phyloP scores from a whole-genome alignment of 176 grass and related monocot genomes.

The Cymbopogon citratus region DNA sequence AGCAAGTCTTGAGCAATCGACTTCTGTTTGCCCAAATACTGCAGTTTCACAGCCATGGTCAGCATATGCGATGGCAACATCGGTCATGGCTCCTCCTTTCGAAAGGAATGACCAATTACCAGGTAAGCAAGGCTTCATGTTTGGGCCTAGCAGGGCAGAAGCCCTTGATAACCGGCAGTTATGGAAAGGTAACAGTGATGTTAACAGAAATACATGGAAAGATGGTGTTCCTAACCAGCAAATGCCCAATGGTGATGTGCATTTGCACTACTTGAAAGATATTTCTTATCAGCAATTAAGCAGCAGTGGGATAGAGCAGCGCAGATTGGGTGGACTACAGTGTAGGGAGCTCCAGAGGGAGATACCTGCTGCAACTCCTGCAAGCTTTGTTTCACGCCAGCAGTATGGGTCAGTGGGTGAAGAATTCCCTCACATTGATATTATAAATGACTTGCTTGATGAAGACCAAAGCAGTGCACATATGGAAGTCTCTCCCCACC shows the following conservation, averaged over 20 bases:
- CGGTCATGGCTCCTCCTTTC: conserved; percentile 34
- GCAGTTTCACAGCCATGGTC: conserved; percentile 25
- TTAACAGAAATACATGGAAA: conserved; percentile 37
- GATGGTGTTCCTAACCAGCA: conserved; percentile 37
- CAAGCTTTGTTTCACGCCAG: conserved; percentile 34
- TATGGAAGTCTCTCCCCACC: conserved; percentile 30
- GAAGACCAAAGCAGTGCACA: conserved; percentile 56
- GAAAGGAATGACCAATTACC: conserved; percentile 33
- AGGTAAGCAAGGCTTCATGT: conserved; percentile 40
- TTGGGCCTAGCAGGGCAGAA: conserved; percentile 41
- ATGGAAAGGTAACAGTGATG: conserved; percentile 42
- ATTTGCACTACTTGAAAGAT: conserved; percentile 9
- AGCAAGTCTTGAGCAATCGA: conserved; percentile 37
- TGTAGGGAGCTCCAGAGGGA: conserved; percentile 33
- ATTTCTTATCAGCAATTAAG: conserved; percentile 30
- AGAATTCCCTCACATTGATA: conserved; percentile 92
- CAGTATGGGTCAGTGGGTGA: conserved; percentile 46
- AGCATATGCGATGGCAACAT: conserved; percentile 26
- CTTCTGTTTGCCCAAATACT: conserved; percentile 34
- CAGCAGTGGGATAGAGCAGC: conserved; percentile 28
- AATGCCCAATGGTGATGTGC: conserved; percentile 15
- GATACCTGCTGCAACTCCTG: conserved; percentile 31
- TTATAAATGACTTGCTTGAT: conserved; percentile 92
- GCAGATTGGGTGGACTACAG: conserved; percentile 24
- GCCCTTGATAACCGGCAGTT: conserved; percentile 46